Percentiles rank a stretch among this genome's conserved stretches.
These are phyloP conservation scores for Solanum hybrid DNA, from an alignment of 305 asterid genomes.

Conservation along the genomic window DNA sequence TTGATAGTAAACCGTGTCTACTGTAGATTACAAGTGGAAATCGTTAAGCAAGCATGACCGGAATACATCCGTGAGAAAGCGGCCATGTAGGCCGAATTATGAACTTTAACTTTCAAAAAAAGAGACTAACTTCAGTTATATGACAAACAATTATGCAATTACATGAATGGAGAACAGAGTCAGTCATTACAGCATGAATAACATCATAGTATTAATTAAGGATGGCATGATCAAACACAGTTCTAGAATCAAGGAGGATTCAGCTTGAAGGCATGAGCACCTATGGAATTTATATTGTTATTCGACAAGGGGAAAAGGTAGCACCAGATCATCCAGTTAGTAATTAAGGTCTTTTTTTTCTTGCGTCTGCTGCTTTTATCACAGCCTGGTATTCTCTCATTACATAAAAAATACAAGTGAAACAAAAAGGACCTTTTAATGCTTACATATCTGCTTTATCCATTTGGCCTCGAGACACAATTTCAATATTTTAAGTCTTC, in stretches of 20 bases:
- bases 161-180: not conserved
- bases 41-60: not conserved
- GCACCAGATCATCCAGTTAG: not conserved
- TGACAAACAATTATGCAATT: not conserved
- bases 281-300: not conserved
- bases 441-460: not conserved
- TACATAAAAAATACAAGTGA: not conserved
- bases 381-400: not conserved
- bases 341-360: not conserved
- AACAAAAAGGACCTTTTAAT: not conserved
- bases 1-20: not conserved
- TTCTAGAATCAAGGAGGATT: not conserved
- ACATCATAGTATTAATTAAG: not conserved
- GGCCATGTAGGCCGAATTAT: not conserved
- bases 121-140: not conserved
- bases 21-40: not conserved
- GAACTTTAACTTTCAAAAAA: not conserved
- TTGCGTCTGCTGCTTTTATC: not conserved
- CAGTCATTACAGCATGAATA: not conserved
- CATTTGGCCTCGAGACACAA: not conserved
- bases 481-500: not conserved
- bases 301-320: not conserved
- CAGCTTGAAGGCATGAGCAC: not conserved
- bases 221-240: not conserved
- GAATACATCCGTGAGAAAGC: not conserved